A percentile compares a stretch with the other conserved stretches of the same genome.
These are phyloP conservation scores for Termitomyces sp. DNA, from an alignment of 768 basidiomycete genomes.

Conservation along the genomic window DNA sequence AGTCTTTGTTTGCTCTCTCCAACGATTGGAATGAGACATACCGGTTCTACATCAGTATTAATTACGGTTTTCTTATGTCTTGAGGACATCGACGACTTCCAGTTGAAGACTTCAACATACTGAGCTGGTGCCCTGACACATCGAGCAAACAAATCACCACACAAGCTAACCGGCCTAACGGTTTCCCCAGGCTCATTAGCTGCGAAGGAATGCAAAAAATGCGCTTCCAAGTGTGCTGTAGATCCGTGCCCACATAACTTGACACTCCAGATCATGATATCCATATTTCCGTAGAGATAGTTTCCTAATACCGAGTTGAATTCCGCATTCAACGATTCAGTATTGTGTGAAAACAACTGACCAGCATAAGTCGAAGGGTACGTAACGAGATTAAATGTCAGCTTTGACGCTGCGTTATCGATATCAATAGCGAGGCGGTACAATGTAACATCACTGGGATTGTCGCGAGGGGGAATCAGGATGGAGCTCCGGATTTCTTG, in stretches of 20 bases:
- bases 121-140: neutral
- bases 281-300: neutral
- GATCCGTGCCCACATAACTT: neutral
- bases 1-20: neutral
- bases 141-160: neutral
- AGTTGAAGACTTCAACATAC: neutral
- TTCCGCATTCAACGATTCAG: neutral
- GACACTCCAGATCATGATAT: neutral
- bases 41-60: neutral
- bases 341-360: neutral
- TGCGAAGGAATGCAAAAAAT: neutral
- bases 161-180: neutral
- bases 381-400: neutral
- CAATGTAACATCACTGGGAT: neutral
- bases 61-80: neutral
- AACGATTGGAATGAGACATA: neutral
- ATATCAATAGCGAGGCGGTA: neutral
- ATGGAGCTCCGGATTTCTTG: neutral
- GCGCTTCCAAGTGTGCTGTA: neutral
- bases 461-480: neutral
- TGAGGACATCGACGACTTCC: neutral
- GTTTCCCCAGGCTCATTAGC: neutral
- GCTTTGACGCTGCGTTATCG: neutral
- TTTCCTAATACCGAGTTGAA: neutral
- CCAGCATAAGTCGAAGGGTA: neutral